Percentiles rank a stretch among this genome's conserved stretches.
Evolutionary conservation across 805 yeast species (phyloP).

Genomic region (Yamadazyma sp.): DNA sequence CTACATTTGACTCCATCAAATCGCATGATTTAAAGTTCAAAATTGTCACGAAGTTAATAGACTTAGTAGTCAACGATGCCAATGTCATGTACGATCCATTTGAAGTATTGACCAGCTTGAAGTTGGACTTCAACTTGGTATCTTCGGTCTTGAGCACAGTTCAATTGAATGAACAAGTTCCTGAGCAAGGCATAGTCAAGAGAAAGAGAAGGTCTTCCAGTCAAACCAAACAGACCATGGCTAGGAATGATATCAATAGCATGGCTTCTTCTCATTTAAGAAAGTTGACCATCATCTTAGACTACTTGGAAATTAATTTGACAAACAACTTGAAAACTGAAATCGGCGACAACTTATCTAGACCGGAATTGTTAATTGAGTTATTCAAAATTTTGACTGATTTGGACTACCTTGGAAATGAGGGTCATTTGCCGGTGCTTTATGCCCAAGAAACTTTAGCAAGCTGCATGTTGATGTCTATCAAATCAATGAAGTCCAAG

Average conservation of each 20-base stretch:
- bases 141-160: conserved; percentile 58
- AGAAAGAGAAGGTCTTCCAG: conserved; percentile 82
- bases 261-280: conserved; percentile 78
- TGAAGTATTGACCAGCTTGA: conserved; percentile 53
- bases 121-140: conserved; percentile 56
- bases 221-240: conserved; percentile 71
- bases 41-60: conserved; percentile 49
- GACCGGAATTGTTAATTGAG: conserved; percentile 48
- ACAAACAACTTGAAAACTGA: conserved; percentile 24
- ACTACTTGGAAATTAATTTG: conserved; percentile 62
- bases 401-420: conserved; percentile 81
- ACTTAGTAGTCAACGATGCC: conserved; percentile 38
- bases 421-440: conserved; percentile 86
- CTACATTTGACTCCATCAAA: conserved; percentile 55
- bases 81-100: conserved; percentile 34
- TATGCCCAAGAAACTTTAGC: conserved; percentile 92
- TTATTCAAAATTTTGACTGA: conserved; percentile 67
- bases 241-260: conserved; percentile 64
- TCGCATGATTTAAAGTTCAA: conserved; percentile 54
- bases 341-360: conserved; percentile 23
- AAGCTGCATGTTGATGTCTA: conserved; percentile 73
- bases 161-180: conserved; percentile 50
- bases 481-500: conserved; percentile 50
- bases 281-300: conserved; percentile 76
- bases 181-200: conserved; percentile 58